Percentiles rank a stretch among this genome's conserved stretches.
Evolutionary conservation across 495 filamentous ascomycete species (phyloP).

Genomic region (Xylaria curta): DNA sequence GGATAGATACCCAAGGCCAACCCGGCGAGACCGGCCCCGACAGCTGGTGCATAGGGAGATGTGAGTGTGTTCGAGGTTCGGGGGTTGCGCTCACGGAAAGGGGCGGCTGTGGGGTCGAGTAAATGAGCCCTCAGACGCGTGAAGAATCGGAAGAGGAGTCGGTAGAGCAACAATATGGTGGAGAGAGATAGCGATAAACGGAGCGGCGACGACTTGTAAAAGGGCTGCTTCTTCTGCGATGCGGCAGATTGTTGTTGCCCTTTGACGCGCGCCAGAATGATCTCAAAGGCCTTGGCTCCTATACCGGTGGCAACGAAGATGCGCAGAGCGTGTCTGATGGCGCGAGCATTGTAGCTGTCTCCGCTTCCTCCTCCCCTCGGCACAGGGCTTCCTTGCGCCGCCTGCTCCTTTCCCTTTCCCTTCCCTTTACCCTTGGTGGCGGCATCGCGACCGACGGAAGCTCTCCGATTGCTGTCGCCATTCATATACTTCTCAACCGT

Average conservation of each 20-base stretch:
- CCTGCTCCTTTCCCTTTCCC: conserved; percentile 35
- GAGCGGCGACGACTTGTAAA: conserved; percentile 73
- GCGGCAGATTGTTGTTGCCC: conserved; percentile 25
- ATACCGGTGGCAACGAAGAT: conserved; percentile 75
- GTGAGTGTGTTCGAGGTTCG: conserved; percentile 73
- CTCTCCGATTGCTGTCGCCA: conserved; percentile 31
- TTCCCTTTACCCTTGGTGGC: conserved; percentile 29
- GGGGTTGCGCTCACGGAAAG: conserved; percentile 85
- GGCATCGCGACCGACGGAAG: conserved; percentile 21
- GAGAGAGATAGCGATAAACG: conserved; percentile 82
- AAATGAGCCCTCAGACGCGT: conserved; percentile 77
- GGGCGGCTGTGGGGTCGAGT: conserved; percentile 71
- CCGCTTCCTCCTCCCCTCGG: conserved; percentile 27
- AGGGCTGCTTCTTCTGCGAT: conserved; percentile 51
- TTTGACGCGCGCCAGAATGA: conserved; percentile 56
- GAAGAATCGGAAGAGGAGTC: conserved; percentile 90
- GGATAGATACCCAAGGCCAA: conserved; percentile 82
- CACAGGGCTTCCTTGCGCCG: not conserved
- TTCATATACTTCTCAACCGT: conserved; percentile 57
- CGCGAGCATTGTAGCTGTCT: conserved; percentile 79
- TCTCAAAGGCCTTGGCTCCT: conserved; percentile 71
- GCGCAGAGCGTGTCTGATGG: conserved; percentile 76
- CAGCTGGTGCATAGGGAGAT: conserved; percentile 80
- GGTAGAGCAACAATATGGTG: conserved; percentile 82
- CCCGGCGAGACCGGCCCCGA: conserved; percentile 87